Base-by-base conservation (phyloP, 805 yeast genomes). In the Ogataea naganishii region DNA sequence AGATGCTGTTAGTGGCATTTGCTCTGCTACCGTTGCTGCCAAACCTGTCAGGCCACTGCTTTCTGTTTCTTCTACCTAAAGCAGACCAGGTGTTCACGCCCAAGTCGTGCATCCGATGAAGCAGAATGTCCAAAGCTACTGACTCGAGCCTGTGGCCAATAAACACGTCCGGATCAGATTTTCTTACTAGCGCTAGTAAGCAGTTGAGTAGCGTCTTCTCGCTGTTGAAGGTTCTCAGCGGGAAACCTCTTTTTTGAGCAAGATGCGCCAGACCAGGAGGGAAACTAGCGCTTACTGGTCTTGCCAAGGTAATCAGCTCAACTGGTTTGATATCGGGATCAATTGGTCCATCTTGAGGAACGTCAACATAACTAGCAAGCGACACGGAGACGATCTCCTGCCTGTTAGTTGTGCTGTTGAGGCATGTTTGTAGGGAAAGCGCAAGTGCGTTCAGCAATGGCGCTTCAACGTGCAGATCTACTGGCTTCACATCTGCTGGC, bases 311-410 rank as follows among this genome's bases (percentile, higher is more conserved):
- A 6, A 79, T 56, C 4, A 72, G 46, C 14, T 72, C 75, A 31
- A 72, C 62, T 1, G 92, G 88, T 37, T 66, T 56, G 14, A 73
- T 41, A 23, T 69, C 65, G 18, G 76, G 80, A 22, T 75, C 72
- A 18, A 75, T 68, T 7, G 94, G 80, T 0, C 81, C 63, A 54
- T 88, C 95, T 43, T 79, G 86, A 1, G 80, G 75, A 17, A 84
- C 53, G 38, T 76, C 65, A 31, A 68, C 67, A 57, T 69, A 88
- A 4, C 84, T 67, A 0, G 95, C 80, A 20, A 80, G 51, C 1
- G 95, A 74, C 13, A 89, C 78, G 3, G 95, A 75, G 3, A 84
- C 88, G 24, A 92, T 72, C 47, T 92, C 97, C 55, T 88, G 97
- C 39, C 70, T 75, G 45, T 83, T 79, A 33, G 66, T 74, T 40